Evolutionary conservation across 345 rosid species (phyloP).

Genomic region (Populus euphratica): DNA sequence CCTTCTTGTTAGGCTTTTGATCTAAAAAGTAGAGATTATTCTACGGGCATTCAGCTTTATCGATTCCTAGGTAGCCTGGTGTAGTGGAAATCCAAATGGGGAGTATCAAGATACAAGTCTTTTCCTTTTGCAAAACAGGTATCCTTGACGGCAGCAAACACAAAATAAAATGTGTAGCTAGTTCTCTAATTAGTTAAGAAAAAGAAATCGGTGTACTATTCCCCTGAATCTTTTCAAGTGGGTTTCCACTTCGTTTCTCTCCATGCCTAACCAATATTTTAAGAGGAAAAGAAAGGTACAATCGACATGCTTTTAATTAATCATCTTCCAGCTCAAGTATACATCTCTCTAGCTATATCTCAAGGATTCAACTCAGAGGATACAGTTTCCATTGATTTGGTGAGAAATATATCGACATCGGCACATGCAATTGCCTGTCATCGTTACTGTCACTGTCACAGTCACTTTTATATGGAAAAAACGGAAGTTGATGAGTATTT

Average conservation of each 20-base stretch:
- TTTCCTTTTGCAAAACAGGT: conserved; percentile 3
- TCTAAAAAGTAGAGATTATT: conserved; percentile 10
- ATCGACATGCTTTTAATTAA: not conserved
- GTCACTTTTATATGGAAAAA: not conserved
- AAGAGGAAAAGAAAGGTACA: not conserved
- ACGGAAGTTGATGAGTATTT: not conserved
- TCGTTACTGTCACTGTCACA: too few relatives aligned
- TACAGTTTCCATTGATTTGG: not conserved
- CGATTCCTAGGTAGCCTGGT: conserved; percentile 10
- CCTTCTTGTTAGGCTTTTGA: conserved; percentile 28
- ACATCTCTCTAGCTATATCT: too few relatives aligned
- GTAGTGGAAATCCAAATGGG: conserved; percentile 36
- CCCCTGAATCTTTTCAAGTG: not conserved
- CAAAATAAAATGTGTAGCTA: not conserved
- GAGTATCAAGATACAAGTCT: conserved; percentile 14
- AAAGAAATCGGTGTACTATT: not conserved
- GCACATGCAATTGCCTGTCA: too few relatives aligned
- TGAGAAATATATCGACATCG: too few relatives aligned
- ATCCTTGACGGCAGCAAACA: conserved; percentile 37
- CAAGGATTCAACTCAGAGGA: not conserved
- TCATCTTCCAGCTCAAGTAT: not conserved
- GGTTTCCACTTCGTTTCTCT: not conserved
- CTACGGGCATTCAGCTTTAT: not conserved
- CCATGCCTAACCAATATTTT: too few relatives aligned
- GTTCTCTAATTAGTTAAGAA: not conserved